Evolutionary conservation across 78 protist species (phyloP).

Genomic region (Chrysochromulina tobinii): DNA sequence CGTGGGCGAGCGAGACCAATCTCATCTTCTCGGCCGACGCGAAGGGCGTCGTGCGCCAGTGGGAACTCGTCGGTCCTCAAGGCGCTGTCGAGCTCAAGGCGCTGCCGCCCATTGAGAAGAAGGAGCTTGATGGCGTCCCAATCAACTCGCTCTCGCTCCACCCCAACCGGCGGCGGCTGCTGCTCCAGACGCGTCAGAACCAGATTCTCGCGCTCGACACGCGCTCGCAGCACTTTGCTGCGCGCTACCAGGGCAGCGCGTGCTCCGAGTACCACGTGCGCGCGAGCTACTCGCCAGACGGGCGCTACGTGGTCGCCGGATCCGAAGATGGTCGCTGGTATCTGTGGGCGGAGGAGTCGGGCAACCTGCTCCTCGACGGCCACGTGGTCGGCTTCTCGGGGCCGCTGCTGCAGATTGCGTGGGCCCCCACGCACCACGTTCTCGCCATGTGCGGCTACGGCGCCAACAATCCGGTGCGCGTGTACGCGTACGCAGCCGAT

Average conservation of each 20-base stretch:
- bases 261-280: background rate
- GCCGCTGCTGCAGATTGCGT: background rate
- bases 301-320: background rate
- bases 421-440: background rate
- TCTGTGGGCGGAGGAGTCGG: conserved; percentile 3
- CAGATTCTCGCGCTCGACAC: background rate
- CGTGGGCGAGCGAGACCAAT: background rate
- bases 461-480: background rate
- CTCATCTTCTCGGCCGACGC: background rate
- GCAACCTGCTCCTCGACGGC: background rate
- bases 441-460: background rate
- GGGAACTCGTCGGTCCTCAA: background rate
- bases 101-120: background rate
- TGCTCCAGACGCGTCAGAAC: background rate
- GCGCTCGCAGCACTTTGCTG: background rate
- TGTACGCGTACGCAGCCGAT: too few relatives aligned
- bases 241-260: background rate
- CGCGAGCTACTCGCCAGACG: background rate
- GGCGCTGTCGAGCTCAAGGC: background rate
- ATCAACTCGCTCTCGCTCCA: background rate
- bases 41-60: background rate
- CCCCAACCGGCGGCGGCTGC: background rate
- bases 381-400: background rate
- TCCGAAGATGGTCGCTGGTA: background rate
- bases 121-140: background rate